Conservation (phyloP, 1,284 basidiomycete species). For the Athelia sp. region DNA sequence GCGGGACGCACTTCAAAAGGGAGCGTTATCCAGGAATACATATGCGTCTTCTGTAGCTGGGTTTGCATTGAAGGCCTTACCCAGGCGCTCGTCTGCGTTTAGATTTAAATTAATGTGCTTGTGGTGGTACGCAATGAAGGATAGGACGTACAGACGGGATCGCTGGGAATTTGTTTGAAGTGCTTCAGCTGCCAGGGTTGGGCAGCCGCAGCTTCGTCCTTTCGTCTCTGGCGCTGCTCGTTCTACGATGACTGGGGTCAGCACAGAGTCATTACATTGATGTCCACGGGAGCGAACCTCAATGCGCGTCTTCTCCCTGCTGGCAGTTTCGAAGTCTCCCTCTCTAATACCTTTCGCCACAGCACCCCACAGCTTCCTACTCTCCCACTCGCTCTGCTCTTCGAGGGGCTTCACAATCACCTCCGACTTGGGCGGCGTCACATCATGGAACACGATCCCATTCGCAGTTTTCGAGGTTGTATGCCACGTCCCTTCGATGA, state of each 20-base stretch:
- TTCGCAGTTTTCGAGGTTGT: constrained; percentile 50
- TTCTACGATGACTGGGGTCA: constrained; percentile 52
- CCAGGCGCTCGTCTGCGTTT: constrained; percentile 62
- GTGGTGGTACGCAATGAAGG: background rate
- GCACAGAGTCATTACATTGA: background rate
- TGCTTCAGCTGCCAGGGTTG: constrained; percentile 76
- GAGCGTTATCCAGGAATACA: constrained; percentile 52
- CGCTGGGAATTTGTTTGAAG: constrained; percentile 64
- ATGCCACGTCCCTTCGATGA: constrained; percentile 90
- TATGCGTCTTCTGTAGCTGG: constrained; percentile 68
- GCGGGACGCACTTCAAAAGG: constrained; percentile 7
- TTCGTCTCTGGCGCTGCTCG: constrained; percentile 85
- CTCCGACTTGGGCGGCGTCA: constrained; percentile 65
- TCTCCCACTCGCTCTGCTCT: constrained; percentile 81
- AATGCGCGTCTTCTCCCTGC: constrained; percentile 85
- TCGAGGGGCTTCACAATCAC: constrained; percentile 59
- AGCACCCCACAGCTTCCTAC: constrained; percentile 78
- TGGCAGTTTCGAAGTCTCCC: constrained; percentile 90
- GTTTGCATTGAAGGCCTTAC: constrained; percentile 43
- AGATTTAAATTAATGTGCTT: too few relatives aligned
- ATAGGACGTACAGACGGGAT: constrained; percentile 60
- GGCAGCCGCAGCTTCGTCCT: constrained; percentile 74
- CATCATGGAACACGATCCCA: constrained; percentile 59
- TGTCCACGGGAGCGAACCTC: constrained; percentile 52
- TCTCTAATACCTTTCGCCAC: constrained; percentile 91